Base-by-base conservation (phyloP, 2,329 filamentous ascomycete genomes). In the Pyrenochaeta sp. region DNA sequence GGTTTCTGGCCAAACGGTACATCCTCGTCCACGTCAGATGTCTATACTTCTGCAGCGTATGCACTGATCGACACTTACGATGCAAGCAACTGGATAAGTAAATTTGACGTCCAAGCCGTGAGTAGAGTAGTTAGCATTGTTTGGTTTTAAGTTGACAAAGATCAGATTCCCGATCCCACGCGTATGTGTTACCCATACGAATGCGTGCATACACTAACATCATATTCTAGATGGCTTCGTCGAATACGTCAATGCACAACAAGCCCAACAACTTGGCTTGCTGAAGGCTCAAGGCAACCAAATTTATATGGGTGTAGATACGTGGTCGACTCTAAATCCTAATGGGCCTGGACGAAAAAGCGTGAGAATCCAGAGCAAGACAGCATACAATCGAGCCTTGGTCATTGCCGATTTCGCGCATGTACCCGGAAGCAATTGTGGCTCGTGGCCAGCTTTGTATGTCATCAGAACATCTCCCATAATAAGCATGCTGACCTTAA, bases 351-450 rank as follows among this genome's bases (percentile, higher is more conserved):
- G 75, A 0, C 65, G 75, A 10, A 69, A 72, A 36, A 76, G 73
- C 43, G 70, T 77, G 2, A 66, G 75, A 4, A 46, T 77, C 6
- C 63, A 72, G 23, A 75, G 70, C 58, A 77, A 76, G 49, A 63
- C 52, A 27, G 62, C 71, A 0, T 78, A 75, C 61, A 76, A 66
- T 27, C 68, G 68, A 29, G 75, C 63, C 4, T 67, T 78, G 15
- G 60, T 77, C 56, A 77, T 78, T 15, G 73, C 71, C 18, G 75
- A 77, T 58, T 72, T 78, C 47, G 73, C 71, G 1, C 75, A 77
- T 41, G 71, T 77, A 10, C 75, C 76, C 2, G 73, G 72, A 10
- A 73, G 58, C 27, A 66, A 58, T 37, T 78, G 76, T 45, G 75
- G 75, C 6, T 63, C 66, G 4, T 78, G 75, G 75, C 75, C 75